A percentile compares a stretch with the other conserved stretches of the same genome.
phyloP scores from a whole-genome alignment of 306 rosid genomes.

The Fagus crenata region DNA sequence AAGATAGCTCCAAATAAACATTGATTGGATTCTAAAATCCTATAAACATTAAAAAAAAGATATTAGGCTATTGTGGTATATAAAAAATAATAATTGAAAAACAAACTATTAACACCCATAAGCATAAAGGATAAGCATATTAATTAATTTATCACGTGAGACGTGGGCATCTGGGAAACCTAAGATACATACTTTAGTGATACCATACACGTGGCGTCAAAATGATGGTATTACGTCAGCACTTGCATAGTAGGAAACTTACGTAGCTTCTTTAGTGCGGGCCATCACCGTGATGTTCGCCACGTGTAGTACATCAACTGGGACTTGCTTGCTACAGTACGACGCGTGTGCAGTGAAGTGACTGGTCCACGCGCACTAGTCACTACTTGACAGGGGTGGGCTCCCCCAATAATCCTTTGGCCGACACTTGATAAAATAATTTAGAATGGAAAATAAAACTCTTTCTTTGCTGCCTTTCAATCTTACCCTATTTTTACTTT shows the following conservation, averaged over 20 bases:
- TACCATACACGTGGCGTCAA: slow-evolving; percentile 23
- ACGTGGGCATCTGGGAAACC: slow-evolving; percentile 31
- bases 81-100: no score
- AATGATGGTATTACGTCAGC: background rate
- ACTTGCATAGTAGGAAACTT: background rate
- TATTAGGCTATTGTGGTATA: no score
- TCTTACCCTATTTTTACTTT: background rate
- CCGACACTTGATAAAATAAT: slow-evolving; percentile 42
- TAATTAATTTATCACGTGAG: slow-evolving; percentile 22
- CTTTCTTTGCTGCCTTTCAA: slow-evolving; percentile 17
- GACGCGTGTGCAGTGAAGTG: slow-evolving; percentile 38
- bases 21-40: background rate
- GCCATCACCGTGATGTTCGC: background rate
- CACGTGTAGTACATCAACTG: slow-evolving; percentile 30
- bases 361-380: slow-evolving; percentile 13
- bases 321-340: background rate
- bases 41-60: background rate
- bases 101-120: background rate
- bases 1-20: background rate
- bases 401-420: slow-evolving; percentile 18
- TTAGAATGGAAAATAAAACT: background rate
- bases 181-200: background rate
- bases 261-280: slow-evolving; percentile 7
- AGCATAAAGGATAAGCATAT: slow-evolving; percentile 1
- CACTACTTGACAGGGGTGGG: slow-evolving; percentile 18